Evolutionary conservation across 78 protist species (phyloP).

Genomic region (Polysphondylium violaceum): DNA sequence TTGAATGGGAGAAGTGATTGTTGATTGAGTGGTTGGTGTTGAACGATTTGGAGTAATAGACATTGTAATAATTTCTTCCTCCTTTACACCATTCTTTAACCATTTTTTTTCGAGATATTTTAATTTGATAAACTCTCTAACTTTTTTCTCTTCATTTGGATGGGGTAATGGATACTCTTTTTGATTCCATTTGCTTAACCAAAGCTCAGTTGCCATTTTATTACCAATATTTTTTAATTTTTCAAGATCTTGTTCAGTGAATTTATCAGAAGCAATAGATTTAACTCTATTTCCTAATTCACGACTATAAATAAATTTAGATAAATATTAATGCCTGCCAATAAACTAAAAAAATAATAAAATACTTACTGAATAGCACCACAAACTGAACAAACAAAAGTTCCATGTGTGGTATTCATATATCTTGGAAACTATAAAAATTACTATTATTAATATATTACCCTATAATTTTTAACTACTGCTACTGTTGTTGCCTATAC

Average conservation of each 20-base stretch:
- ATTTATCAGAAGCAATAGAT: slow-evolving; percentile 25
- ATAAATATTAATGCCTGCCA: neutral
- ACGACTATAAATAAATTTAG: slow-evolving; percentile 1
- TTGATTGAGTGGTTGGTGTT: slow-evolving; percentile 18
- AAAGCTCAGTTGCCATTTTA: slow-evolving; percentile 42
- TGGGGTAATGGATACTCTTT: slow-evolving; percentile 34
- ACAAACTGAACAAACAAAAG: slow-evolving; percentile 77
- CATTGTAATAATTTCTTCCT: neutral
- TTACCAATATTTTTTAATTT: slow-evolving; percentile 50
- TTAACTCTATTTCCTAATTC: slow-evolving; percentile 71
- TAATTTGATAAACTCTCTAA: slow-evolving; percentile 60
- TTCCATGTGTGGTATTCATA: slow-evolving; percentile 57
- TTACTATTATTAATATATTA: neutral
- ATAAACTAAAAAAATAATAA: neutral
- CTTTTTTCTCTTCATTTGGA: slow-evolving; percentile 56
- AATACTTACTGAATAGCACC: slow-evolving; percentile 52
- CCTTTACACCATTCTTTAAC: neutral
- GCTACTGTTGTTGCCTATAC: neutral
- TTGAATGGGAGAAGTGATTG: neutral
- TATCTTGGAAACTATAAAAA: slow-evolving; percentile 56
- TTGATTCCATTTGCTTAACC: slow-evolving; percentile 38
- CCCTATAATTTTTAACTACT: neutral
- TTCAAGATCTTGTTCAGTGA: slow-evolving; percentile 44
- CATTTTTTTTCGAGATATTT: slow-evolving; percentile 73
- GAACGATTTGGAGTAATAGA: neutral